phyloP scores from a whole-genome alignment of 305 asterid genomes.

The Solanum hybrid region DNA sequence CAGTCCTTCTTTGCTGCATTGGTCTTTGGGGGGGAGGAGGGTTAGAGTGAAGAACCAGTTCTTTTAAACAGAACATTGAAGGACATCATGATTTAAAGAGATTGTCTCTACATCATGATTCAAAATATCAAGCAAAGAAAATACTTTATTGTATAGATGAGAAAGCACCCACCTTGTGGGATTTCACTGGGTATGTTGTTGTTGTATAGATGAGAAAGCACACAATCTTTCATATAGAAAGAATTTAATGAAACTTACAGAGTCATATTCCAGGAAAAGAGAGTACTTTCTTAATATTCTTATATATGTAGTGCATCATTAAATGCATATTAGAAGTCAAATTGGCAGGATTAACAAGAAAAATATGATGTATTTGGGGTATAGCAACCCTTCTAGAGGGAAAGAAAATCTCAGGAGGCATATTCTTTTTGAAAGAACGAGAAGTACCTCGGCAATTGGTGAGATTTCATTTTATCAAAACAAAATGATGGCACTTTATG shows the following conservation, averaged over 20 bases:
- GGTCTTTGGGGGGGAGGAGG: neutral
- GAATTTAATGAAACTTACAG: neutral
- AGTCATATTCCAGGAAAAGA: neutral
- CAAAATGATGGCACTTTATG: neutral
- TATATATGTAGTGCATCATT: neutral
- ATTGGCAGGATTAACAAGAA: neutral
- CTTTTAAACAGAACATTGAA: neutral
- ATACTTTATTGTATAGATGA: neutral
- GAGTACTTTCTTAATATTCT: neutral
- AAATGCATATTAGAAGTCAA: neutral
- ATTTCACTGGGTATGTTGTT: too few relatives aligned
- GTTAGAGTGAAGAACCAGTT: neutral
- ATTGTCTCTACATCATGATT: neutral
- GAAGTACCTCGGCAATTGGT: neutral
- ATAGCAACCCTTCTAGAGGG: neutral
- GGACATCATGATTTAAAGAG: neutral
- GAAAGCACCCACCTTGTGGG: too few relatives aligned
- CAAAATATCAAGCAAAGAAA: neutral
- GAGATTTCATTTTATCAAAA: neutral
- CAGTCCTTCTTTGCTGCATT: neutral
- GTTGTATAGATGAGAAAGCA: neutral
- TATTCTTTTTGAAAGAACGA: neutral
- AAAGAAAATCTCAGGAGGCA: neutral
- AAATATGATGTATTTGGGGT: neutral
- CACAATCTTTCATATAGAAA: neutral